Evolutionary conservation across 2,329 filamentous ascomycete genomes (phyloP).

Genomic region (Penicillium sclerotigenum): DNA sequence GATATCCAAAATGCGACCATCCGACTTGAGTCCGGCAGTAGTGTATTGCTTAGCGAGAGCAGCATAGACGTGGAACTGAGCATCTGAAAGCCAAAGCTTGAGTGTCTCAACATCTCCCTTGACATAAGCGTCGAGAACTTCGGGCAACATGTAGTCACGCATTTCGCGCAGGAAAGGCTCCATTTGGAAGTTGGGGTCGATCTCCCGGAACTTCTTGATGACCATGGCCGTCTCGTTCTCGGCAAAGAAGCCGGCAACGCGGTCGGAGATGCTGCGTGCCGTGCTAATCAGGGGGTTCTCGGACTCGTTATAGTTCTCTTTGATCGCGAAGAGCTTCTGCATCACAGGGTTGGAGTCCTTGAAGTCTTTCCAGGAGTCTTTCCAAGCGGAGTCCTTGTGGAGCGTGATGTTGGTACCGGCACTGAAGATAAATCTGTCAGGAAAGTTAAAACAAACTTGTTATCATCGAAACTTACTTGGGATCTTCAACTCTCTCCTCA

Average conservation of each 20-base stretch:
- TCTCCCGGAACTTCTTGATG: conserved; percentile 95
- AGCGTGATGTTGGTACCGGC: conserved; percentile 91
- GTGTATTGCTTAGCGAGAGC: conserved; percentile 97
- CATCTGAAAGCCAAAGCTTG: conserved; percentile 92
- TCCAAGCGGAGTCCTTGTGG: conserved; percentile 96
- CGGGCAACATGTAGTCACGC: conserved; percentile 94
- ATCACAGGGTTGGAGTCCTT: conserved; percentile 84
- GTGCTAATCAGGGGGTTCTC: conserved; percentile 94
- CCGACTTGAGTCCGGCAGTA: conserved; percentile 85
- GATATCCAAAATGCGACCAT: conserved; percentile 93
- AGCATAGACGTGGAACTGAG: conserved; percentile 94
- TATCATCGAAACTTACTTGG: conserved; percentile 63
- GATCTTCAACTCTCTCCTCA: conserved; percentile 75
- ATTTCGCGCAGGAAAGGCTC: conserved; percentile 94
- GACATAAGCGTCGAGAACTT: conserved; percentile 96
- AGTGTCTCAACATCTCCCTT: conserved; percentile 90
- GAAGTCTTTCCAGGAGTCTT: conserved; percentile 97
- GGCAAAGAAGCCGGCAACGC: conserved; percentile 91
- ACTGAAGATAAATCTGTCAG: conserved; percentile 50
- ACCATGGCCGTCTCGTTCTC: conserved; percentile 98
- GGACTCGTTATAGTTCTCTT: conserved; percentile 87
- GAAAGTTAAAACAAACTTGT: conserved; percentile 15
- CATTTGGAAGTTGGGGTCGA: conserved; percentile 91
- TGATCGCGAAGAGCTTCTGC: conserved; percentile 82
- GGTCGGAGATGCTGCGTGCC: conserved; percentile 88